Base-by-base conservation (phyloP, 257 asterid species). In the Salvia splendens region DNA sequence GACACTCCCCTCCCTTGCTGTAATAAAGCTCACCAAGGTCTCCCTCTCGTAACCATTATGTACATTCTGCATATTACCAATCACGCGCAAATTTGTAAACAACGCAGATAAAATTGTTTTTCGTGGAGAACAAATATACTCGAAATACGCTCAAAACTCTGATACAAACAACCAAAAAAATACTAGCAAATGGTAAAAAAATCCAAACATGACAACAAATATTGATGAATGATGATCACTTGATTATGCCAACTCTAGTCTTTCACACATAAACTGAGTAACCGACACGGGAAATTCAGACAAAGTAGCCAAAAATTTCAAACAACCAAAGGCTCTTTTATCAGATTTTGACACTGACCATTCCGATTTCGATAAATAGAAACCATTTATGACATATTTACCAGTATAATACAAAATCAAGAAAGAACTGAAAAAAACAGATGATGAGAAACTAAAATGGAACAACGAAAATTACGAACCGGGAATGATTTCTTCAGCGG, bases 1-100 rank as follows among this genome's bases (percentile, higher is more conserved):
- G 63, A 86, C 70, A 72, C 76, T 79, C 41, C 96, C 97, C 5
- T 88, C 96, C 85, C 97, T 88, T 65, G 95, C 97, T 77, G 82
- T 91, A 49, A 91, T 92, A 85, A 91, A 91, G 84, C 97, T 86
- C 77, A 78, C 50, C 74, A 91, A 80, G 64, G 73, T 75, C 77
- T 82, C 95, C 69, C 84, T 67, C 32, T 67, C 81, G 63, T 80
- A 73, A 53, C 92, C 97, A 57, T 84, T 86, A 79, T 88, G 96
- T 50, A 88, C 64, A 67, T 88, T 83, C 97, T 91, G 87, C 69
- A 81, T 28, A 65, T 61, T 42, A 73, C 47, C 64, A 30, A 30
- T 52, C 40, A 52, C 61, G 8, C 9, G 16, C 24, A 35, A 66
- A 28, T 16, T 49, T 35, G 6, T 12, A 20, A 41, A 3, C 16